phyloP scores from a whole-genome alignment of 371 early-diverging fungal species.

The Chytridium lagenaria region DNA sequence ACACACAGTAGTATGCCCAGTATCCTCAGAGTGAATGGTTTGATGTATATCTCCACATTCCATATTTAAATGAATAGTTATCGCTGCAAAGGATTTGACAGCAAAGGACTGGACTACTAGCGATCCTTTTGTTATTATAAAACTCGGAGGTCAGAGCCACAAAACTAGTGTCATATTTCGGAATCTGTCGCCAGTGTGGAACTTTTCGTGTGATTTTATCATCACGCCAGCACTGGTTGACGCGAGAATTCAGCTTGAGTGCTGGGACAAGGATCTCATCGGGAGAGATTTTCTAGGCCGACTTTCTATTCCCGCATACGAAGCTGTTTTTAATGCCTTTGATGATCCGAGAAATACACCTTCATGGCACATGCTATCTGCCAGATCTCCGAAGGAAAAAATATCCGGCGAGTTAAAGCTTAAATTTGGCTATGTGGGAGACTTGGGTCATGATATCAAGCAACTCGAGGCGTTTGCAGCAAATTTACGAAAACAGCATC shows the following conservation, averaged over 20 bases:
- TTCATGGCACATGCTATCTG: conserved; percentile 52
- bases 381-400: conserved; percentile 51
- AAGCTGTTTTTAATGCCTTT: conserved; percentile 41
- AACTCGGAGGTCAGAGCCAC: conserved; percentile 49
- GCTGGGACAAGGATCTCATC: conserved; percentile 47
- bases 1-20: neutral
- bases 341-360: conserved; percentile 42
- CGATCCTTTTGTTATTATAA: conserved; percentile 18
- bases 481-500: neutral
- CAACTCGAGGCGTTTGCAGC: conserved; percentile 26
- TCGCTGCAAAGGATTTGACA: conserved; percentile 6
- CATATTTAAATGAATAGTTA: neutral
- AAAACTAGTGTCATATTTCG: conserved; percentile 68
- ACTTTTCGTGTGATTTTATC: conserved; percentile 68
- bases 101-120: conserved; percentile 14
- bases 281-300: conserved; percentile 67
- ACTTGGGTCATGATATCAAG: conserved; percentile 31
- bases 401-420: conserved; percentile 51
- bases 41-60: neutral
- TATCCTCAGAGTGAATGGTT: neutral
- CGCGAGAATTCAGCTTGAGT: conserved; percentile 15
- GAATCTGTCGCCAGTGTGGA: conserved; percentile 81
- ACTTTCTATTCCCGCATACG: conserved; percentile 60
- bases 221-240: conserved; percentile 24
- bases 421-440: conserved; percentile 46